Conservation (phyloP, 495 filamentous ascomycete genomes). For the Neurospora sp. region DNA sequence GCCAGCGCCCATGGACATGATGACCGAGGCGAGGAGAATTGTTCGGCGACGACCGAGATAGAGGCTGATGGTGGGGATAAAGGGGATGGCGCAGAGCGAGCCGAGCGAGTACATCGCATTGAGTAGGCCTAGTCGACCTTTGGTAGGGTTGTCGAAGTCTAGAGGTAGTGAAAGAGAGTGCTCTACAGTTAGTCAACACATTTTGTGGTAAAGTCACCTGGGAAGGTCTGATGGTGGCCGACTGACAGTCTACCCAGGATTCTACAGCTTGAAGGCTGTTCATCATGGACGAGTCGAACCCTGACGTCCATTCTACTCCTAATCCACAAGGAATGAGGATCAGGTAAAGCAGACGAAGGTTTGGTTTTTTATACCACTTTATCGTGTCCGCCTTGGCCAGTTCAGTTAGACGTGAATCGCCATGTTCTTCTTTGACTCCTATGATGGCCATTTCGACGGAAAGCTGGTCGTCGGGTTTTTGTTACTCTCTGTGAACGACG, state of each 20-base stretch:
- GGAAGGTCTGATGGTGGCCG: background rate
- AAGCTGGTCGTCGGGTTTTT: background rate
- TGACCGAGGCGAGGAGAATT: constrained; percentile 42
- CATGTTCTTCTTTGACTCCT: constrained; percentile 15
- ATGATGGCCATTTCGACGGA: constrained; percentile 14
- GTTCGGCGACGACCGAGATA: constrained; percentile 41
- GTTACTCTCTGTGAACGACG: background rate
- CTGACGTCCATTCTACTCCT: constrained; percentile 58
- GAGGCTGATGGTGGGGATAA: constrained; percentile 43
- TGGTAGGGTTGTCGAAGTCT: constrained; percentile 30
- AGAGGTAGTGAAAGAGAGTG: background rate
- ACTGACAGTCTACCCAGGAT: constrained; percentile 46
- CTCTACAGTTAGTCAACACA: background rate
- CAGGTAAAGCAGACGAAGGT: constrained; percentile 52
- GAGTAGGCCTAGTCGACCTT: constrained; percentile 25
- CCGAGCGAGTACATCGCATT: constrained; percentile 34
- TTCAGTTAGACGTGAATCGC: constrained; percentile 31
- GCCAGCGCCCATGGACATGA: constrained; percentile 26
- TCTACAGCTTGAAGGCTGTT: constrained; percentile 52
- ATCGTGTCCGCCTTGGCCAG: constrained; percentile 40
- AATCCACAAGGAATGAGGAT: constrained; percentile 53
- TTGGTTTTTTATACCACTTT: constrained; percentile 53
- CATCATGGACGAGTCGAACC: constrained; percentile 56
- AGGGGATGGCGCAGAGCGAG: constrained; percentile 39
- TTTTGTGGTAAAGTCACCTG: constrained; percentile 8